Evolutionary conservation across 495 filamentous ascomycete genomes (phyloP).

Genomic region (Oidiodendron maius): DNA sequence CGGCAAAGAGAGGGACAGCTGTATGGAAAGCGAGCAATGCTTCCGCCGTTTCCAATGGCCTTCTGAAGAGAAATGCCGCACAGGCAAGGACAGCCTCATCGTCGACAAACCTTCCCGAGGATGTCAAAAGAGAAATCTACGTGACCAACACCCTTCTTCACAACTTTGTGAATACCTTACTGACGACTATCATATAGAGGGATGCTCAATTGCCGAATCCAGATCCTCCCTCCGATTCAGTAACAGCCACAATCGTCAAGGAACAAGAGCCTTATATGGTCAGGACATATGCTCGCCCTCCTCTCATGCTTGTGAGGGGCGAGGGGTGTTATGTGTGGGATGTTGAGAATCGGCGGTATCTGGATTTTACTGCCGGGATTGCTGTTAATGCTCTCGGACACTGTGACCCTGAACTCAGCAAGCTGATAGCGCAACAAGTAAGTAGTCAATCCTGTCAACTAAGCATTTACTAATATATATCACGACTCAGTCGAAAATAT

Average conservation of each 20-base stretch:
- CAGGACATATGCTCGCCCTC: constrained; percentile 87
- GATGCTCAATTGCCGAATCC: constrained; percentile 62
- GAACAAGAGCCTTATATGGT: constrained; percentile 84
- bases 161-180: too few relatives aligned
- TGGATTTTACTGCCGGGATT: constrained; percentile 94
- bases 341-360: constrained; percentile 77
- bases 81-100: constrained; percentile 26
- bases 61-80: constrained; percentile 20
- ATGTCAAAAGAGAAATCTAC: constrained; percentile 18
- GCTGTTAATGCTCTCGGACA: constrained; percentile 93
- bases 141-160: too few relatives aligned
- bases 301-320: constrained; percentile 82
- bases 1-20: constrained; percentile 19
- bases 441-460: neutral
- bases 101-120: constrained; percentile 24
- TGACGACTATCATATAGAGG: constrained; percentile 46
- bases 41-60: constrained; percentile 9
- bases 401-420: constrained; percentile 64
- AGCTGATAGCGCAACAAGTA: constrained; percentile 69
- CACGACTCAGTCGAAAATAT: constrained; percentile 52
- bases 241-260: constrained; percentile 64
- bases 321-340: constrained; percentile 86
- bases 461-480: neutral
- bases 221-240: constrained; percentile 74
- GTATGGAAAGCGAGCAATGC: constrained; percentile 13